Evolutionary conservation across 257 asterid species (phyloP).

Genomic region (Jasminum sambac): DNA sequence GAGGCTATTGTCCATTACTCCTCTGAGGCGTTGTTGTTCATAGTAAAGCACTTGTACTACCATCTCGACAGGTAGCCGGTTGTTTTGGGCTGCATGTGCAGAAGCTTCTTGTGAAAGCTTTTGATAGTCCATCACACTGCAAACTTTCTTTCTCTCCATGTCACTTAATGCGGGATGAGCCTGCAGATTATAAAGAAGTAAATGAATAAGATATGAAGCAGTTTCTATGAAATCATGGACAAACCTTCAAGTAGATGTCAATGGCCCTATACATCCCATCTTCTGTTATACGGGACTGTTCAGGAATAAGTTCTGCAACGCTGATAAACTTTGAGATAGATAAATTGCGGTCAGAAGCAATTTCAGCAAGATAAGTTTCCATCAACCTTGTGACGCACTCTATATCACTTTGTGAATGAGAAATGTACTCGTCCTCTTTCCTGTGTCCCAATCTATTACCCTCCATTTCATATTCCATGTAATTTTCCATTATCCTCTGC

Average conservation of each 20-base stretch:
- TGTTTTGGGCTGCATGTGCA: conserved; percentile 90
- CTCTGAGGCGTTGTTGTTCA: conserved; percentile 83
- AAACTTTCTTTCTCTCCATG: conserved; percentile 76
- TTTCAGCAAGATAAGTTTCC: conserved; percentile 73
- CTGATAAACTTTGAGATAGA: conserved; percentile 52
- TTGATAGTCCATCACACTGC: conserved; percentile 88
- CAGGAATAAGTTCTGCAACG: conserved; percentile 71
- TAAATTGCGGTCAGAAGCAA: conserved; percentile 66
- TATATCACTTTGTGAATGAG: conserved; percentile 39
- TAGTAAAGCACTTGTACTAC: conserved; percentile 86
- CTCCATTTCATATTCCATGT: conserved; percentile 56
- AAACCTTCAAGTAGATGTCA: conserved; percentile 85
- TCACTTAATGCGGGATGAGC: conserved; percentile 83
- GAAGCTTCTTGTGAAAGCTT: conserved; percentile 87
- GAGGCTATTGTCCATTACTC: conserved; percentile 49
- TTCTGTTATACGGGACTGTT: conserved; percentile 61
- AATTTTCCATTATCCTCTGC: conserved; percentile 61
- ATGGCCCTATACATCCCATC: conserved; percentile 87
- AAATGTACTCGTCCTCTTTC: conserved; percentile 38
- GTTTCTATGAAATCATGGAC: too few species aligned
- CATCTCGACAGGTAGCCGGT: conserved; percentile 77
- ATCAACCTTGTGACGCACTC: conserved; percentile 60
- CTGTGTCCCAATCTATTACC: conserved; percentile 27
- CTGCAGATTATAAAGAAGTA: conserved; percentile 30
- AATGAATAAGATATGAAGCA: background rate